Evolutionary conservation across 139 green algal species (phyloP).

Genomic region (Chlamydomonas schloesseri): DNA sequence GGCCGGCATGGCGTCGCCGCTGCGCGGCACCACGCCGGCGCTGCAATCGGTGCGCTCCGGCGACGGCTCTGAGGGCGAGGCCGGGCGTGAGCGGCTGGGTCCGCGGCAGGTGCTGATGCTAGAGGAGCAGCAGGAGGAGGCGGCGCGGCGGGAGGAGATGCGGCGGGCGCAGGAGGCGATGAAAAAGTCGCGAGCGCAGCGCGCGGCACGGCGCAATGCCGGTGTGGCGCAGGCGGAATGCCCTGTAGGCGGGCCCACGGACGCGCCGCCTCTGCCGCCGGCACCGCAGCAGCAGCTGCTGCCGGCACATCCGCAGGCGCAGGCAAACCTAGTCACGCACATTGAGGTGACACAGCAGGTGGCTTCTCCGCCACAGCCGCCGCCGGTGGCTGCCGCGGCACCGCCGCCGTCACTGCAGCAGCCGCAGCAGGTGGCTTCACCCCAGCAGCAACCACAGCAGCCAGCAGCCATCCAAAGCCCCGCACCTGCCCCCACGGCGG

Average conservation of each 20-base stretch:
- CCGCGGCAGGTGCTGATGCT: background rate
- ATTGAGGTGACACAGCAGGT: no score
- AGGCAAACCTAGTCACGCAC: no score
- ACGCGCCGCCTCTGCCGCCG: background rate
- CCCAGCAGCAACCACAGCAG: background rate
- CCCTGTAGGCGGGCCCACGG: no score
- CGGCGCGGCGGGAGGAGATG: background rate
- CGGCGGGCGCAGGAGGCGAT: background rate
- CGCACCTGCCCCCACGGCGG: no score
- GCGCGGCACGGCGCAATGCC: background rate
- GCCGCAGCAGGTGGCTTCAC: background rate
- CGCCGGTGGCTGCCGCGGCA: background rate
- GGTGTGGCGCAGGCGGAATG: background rate
- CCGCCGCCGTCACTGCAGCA: background rate
- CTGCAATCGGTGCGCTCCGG: background rate
- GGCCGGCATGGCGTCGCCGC: background rate
- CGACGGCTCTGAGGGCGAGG: background rate
- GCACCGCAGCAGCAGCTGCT: background rate
- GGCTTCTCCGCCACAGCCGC: no score
- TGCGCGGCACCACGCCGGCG: background rate
- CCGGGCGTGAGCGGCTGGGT: background rate
- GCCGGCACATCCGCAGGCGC: background rate
- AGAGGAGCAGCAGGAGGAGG: slow-evolving; percentile 27
- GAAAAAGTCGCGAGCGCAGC: background rate
- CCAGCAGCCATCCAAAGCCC: no score